Conservation (phyloP, 2,329 filamentous ascomycete species). For the Pyrenophora teres region DNA sequence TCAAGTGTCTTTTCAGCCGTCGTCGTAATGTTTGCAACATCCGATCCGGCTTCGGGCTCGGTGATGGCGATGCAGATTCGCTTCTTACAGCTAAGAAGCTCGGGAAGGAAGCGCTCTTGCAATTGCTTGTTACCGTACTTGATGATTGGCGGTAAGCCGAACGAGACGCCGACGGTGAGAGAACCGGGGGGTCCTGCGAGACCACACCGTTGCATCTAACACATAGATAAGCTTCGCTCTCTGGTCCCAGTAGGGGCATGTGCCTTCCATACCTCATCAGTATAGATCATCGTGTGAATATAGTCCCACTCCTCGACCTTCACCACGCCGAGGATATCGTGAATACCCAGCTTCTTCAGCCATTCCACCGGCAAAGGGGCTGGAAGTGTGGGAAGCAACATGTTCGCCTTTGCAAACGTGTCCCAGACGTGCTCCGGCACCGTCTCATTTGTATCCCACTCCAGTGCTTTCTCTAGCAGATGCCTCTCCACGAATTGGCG, state of each 20-base stretch:
- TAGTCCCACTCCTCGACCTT: slow-evolving; percentile 77
- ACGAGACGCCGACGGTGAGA: slow-evolving; percentile 73
- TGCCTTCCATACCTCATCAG: slow-evolving; percentile 60
- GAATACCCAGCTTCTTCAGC: slow-evolving; percentile 68
- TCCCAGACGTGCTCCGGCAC: slow-evolving; percentile 68
- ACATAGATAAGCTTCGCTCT: background rate
- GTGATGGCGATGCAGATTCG: slow-evolving; percentile 78
- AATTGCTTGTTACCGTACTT: slow-evolving; percentile 68
- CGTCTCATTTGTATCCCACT: slow-evolving; percentile 70
- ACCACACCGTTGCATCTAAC: slow-evolving; percentile 65
- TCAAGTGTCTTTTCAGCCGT: slow-evolving; percentile 66
- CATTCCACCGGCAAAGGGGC: slow-evolving; percentile 70
- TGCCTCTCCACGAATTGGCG: slow-evolving; percentile 69
- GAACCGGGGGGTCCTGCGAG: slow-evolving; percentile 66
- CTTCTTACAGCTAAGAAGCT: slow-evolving; percentile 68
- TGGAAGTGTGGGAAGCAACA: slow-evolving; percentile 72
- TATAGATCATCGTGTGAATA: slow-evolving; percentile 71
- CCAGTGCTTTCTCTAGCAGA: slow-evolving; percentile 64
- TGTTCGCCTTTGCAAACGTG: slow-evolving; percentile 67
- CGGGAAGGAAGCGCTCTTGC: slow-evolving; percentile 72
- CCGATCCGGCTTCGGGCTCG: slow-evolving; percentile 73
- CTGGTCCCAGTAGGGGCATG: too few species aligned
- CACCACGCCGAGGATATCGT: slow-evolving; percentile 67
- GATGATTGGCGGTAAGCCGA: slow-evolving; percentile 71
- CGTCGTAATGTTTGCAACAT: slow-evolving; percentile 74